phyloP scores from a whole-genome alignment of 2,329 filamentous ascomycete genomes.

The Coniochaeta pulveracea region DNA sequence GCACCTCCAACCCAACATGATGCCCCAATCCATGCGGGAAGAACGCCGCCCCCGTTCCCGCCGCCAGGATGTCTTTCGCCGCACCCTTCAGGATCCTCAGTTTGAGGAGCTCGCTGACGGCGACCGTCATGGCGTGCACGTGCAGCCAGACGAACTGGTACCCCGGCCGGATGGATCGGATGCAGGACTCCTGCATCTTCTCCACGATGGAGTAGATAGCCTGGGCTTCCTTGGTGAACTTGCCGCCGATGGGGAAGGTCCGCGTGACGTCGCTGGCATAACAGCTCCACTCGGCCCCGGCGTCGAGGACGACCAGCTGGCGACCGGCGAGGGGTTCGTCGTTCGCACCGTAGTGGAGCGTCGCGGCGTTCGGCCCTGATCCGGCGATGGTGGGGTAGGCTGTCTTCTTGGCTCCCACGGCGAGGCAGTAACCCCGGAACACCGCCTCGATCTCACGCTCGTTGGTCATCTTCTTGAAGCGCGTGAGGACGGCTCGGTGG shows the following conservation, averaged over 20 bases:
- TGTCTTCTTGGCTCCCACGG: slow-evolving; percentile 59
- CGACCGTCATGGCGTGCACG: slow-evolving; percentile 59
- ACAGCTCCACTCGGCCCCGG: slow-evolving; percentile 72
- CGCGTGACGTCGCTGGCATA: slow-evolving; percentile 89
- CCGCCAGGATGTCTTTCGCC: slow-evolving; percentile 37
- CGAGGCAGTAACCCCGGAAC: slow-evolving; percentile 63
- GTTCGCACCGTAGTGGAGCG: slow-evolving; percentile 79
- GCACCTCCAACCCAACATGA: slow-evolving; percentile 54
- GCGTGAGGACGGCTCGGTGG: slow-evolving; percentile 60
- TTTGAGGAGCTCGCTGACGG: slow-evolving; percentile 56
- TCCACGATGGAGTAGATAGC: slow-evolving; percentile 69
- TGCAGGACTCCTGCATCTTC: slow-evolving; percentile 69
- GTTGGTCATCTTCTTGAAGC: slow-evolving; percentile 52
- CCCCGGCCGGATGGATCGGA: slow-evolving; percentile 57
- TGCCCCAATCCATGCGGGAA: slow-evolving; percentile 57
- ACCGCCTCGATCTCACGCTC: slow-evolving; percentile 77
- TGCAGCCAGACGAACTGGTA: slow-evolving; percentile 63
- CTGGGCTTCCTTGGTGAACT: slow-evolving; percentile 56
- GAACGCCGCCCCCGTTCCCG: slow-evolving; percentile 47
- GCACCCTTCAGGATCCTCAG: slow-evolving; percentile 60
- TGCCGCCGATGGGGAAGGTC: slow-evolving; percentile 66
- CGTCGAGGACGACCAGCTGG: slow-evolving; percentile 74
- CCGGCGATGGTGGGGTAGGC: slow-evolving; percentile 87
- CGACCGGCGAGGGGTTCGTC: slow-evolving; percentile 57
- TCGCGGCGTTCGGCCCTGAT: slow-evolving; percentile 69